A percentile compares a stretch with the other conserved stretches of the same genome.
These are phyloP conservation scores for Dendrobium officinale DNA, from an alignment of 106 monocot species.

Conservation along the genomic window DNA sequence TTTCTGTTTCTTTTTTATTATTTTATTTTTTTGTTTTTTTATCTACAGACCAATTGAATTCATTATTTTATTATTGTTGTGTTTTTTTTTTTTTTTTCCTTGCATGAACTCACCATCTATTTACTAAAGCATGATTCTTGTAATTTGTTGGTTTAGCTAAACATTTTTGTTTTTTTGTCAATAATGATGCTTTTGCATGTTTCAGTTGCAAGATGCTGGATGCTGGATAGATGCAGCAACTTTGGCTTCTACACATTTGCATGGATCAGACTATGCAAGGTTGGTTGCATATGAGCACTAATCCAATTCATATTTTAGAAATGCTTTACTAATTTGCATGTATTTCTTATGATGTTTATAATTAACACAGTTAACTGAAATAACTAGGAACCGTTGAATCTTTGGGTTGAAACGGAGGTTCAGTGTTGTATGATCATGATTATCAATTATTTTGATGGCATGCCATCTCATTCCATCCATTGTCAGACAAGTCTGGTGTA, in stretches of 20 bases:
- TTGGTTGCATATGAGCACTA: slow-evolving; percentile 7
- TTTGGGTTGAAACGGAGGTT: not conserved
- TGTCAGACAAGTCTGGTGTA: not conserved
- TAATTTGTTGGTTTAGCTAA: not conserved
- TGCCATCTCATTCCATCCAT: not conserved
- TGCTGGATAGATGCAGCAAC: slow-evolving; percentile 99
- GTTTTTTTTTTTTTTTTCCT: too few species aligned
- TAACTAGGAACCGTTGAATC: not conserved
- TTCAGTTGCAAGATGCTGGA: slow-evolving; percentile 99
- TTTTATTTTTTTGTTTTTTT: too few species aligned
- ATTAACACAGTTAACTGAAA: not conserved
- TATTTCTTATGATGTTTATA: not conserved
- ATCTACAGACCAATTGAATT: not conserved
- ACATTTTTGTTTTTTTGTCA: not conserved
- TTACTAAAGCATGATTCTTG: not conserved
- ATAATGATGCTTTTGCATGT: not conserved
- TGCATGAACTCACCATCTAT: not conserved
- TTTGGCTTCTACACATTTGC: slow-evolving; percentile 95
- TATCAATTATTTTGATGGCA: too few species aligned
- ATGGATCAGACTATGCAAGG: slow-evolving; percentile 98
- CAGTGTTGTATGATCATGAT: not conserved
- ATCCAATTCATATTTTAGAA: not conserved
- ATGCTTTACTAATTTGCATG: not conserved
- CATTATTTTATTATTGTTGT: too few species aligned
- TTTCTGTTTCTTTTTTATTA: too few species aligned